Conservation (phyloP, 345 rosid genomes). For the Cardiospermum halicacabum region DNA sequence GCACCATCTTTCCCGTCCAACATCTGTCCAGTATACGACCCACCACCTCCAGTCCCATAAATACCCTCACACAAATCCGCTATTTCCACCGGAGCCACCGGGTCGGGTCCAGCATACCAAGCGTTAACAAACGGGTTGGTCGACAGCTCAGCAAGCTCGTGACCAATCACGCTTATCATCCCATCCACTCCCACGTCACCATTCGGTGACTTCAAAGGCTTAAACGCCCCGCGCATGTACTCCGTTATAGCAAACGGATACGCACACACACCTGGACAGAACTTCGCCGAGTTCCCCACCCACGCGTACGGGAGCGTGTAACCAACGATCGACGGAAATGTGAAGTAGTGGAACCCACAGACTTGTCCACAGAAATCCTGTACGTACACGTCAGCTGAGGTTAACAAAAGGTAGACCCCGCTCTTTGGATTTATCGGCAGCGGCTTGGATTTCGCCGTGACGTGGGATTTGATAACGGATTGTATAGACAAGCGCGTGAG, state of each 20-base stretch:
- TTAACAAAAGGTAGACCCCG: conserved; percentile 77
- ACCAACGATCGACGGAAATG: conserved; percentile 92
- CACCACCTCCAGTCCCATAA: conserved; percentile 96
- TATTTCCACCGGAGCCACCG: conserved; percentile 82
- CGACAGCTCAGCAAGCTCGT: conserved; percentile 95
- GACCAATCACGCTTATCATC: conserved; percentile 91
- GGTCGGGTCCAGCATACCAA: conserved; percentile 95
- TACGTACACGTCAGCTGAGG: conserved; percentile 86
- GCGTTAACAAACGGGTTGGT: conserved; percentile 93
- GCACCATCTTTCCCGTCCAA: conserved; percentile 58
- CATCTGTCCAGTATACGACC: conserved; percentile 90
- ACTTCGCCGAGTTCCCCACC: conserved; percentile 90
- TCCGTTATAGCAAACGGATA: conserved; percentile 83
- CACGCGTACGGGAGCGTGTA: conserved; percentile 95
- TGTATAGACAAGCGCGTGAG: conserved; percentile 78
- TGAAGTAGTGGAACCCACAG: conserved; percentile 95
- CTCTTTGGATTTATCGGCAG: conserved; percentile 63
- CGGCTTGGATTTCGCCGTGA: conserved; percentile 59
- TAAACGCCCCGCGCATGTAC: conserved; percentile 57
- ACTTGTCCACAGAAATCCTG: conserved; percentile 94
- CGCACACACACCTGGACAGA: conserved; percentile 89
- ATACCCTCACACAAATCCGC: conserved; percentile 98
- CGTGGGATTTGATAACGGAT: conserved; percentile 80
- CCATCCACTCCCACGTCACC: conserved; percentile 90
- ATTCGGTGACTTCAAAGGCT: conserved; percentile 74